A percentile compares a stretch with the other conserved stretches of the same genome.
phyloP scores from a whole-genome alignment of 2,329 filamentous ascomycete species.

The Colletotrichum orchidophilum region DNA sequence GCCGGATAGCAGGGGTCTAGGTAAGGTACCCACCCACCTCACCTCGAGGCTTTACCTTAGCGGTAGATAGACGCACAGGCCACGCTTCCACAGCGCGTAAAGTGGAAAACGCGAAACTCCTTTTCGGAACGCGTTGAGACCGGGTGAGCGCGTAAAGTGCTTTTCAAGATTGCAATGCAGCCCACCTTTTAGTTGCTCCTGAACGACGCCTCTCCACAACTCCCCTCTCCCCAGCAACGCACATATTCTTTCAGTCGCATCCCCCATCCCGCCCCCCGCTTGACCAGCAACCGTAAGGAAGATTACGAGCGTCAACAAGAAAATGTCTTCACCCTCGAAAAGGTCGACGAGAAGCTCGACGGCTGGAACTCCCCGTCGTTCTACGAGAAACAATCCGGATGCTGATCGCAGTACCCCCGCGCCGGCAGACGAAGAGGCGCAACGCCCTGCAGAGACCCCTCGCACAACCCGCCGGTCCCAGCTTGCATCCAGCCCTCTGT shows the following conservation, averaged over 20 bases:
- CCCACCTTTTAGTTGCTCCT: slow-evolving; percentile 33
- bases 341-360: slow-evolving; percentile 63
- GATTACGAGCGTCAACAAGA: slow-evolving; percentile 18
- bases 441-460: slow-evolving; percentile 49
- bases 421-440: slow-evolving; percentile 29
- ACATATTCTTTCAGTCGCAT: slow-evolving; percentile 36
- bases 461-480: slow-evolving; percentile 56
- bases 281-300: slow-evolving; percentile 18
- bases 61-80: slow-evolving; percentile 16
- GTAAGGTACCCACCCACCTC: neutral
- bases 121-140: slow-evolving; percentile 18
- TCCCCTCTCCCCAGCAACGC: slow-evolving; percentile 31
- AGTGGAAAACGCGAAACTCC: slow-evolving; percentile 36
- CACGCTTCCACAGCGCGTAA: slow-evolving; percentile 30
- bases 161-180: slow-evolving; percentile 24
- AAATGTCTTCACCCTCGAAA: slow-evolving; percentile 55
- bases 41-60: neutral
- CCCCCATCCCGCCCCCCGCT: slow-evolving; percentile 35
- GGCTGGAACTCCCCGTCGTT: slow-evolving; percentile 51
- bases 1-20: slow-evolving; percentile 19
- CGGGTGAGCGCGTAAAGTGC: slow-evolving; percentile 27
- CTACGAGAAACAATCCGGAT: slow-evolving; percentile 37
- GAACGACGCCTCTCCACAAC: slow-evolving; percentile 21
- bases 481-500: slow-evolving; percentile 82
- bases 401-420: slow-evolving; percentile 58